Base-by-base conservation (phyloP, 1,284 basidiomycete genomes). In the Cystobasidium sp. region DNA sequence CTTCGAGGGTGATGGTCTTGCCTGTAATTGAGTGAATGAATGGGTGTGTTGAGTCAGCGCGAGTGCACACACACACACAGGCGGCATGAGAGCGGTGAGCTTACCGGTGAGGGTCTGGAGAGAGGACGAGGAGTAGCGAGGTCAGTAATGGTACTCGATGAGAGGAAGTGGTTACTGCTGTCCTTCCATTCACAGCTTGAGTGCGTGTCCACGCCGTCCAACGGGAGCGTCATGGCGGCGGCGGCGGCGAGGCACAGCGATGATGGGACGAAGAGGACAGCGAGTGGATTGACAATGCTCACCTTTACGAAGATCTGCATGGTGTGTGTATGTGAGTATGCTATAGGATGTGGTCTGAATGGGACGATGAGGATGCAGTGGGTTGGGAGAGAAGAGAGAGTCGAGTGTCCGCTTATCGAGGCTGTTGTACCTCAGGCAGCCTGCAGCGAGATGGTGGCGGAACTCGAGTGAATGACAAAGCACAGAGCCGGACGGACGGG, bases 1-100 rank as follows among this genome's bases (percentile, higher is more conserved):
- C 84, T 83, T 85, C 84, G 78, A 86, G 83, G 80, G 85, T 85
- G 83, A 86, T 86, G 80, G 85, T 86, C 84, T 85, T 85, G 77
- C 84, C 85, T 68, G 64, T n/a, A 22, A 55, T 7, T n/a, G 58
- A 20, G 58, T 16, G 52, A 22, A 68, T 1, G n/a, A 43, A 6
- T 7, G 24, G 61, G 24, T 31, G 44, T 6, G 61, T 63, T 58
- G 56, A 66, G 70, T 56, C 41, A 53, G 58, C 37, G 69, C 44
- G 39, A 47, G 59, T 41, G n/a, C 18, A 37, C 9, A 18, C n/a
- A 52, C 5, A 9, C 47, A 59, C 41, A 8, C 3, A 24, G 24
- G 39, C 22, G 20, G 62, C 53, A 66, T 4, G 39, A 2, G 37
- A 9, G n/a, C 22, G 52, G 22, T 41, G 18, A 41, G 44, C 59